Base-by-base conservation (phyloP, 805 yeast genomes). In the Geotrichum ghanense region DNA sequence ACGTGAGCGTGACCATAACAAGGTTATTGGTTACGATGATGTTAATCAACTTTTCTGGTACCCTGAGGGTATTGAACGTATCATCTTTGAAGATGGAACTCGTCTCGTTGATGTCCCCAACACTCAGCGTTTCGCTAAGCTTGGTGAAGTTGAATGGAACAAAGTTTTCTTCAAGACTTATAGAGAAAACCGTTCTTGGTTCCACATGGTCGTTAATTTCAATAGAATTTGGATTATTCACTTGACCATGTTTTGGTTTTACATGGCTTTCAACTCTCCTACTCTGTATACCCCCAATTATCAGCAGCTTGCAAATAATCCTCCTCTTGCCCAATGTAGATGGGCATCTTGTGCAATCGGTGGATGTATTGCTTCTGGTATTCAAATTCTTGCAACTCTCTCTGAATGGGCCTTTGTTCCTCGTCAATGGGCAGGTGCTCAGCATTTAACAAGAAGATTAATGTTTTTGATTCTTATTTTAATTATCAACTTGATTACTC, bases 41-140 rank as follows among this genome's bases (percentile, higher is more conserved):
- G 95, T 92, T 50, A 92, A 92, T 68, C 99, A 92, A 73, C 75
- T 92, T 58, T 92, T 94, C 71, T 92, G 99, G 99, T 92, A 94
- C 69, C 97, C 97, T 43, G 97, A 94, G 70, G 99, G 98, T 75
- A 84, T 92, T 54, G 81, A 94, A 50, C 82, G 92, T 68, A 89
- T 92, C 58, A 76, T 82, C 44, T 77, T 90, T 59, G 92, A 83
- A 63, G 97, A 92, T 63, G 96, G 95, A 55, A 74, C 95, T 19
- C 81, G 95, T 64, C 72, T 92, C 57, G 85, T 89, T 45, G 97
- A 92, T 57, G 70, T 89, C 58, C 94, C 96, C 34, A 77, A 79
- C 49, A 86, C 79, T 59, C 96, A 92, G 69, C 83, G 99, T 67
- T 94, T 79, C 64, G 73, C 79, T 59, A 79, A 83, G 66, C 74